These are phyloP conservation scores for Sclerotinia trifoliorum DNA, from an alignment of 2,329 filamentous ascomycete genomes.

Conservation along the genomic window DNA sequence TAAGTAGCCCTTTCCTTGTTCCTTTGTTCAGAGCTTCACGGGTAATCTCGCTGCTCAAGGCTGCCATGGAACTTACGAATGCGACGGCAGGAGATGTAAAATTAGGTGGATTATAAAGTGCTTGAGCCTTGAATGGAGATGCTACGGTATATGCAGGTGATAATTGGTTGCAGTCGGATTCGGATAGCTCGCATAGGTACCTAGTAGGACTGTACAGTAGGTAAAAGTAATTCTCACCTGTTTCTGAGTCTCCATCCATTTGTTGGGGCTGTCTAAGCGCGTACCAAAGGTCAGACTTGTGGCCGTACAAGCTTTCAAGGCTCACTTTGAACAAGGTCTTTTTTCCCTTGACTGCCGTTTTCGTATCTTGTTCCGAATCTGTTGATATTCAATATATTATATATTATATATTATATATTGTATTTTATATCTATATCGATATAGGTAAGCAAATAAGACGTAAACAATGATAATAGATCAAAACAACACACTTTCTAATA, in stretches of 20 bases:
- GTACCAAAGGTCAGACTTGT: neutral
- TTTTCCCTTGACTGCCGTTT: neutral
- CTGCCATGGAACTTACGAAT: too few relatives aligned
- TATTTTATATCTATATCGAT: neutral
- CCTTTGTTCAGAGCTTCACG: constrained; percentile 1
- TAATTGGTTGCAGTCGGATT: neutral
- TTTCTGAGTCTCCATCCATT: neutral
- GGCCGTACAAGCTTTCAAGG: neutral
- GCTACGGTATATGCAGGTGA: neutral
- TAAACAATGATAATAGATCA: too few relatives aligned
- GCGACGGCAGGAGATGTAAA: too few relatives aligned
- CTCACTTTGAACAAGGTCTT: neutral
- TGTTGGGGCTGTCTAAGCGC: neutral
- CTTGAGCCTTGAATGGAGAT: neutral
- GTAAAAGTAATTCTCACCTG: neutral
- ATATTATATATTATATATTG: too few relatives aligned
- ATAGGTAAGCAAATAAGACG: neutral
- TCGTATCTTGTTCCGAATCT: neutral
- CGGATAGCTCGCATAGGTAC: constrained; percentile 4
- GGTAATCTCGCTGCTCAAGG: neutral
- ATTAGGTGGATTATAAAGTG: too few relatives aligned
- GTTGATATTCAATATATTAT: too few relatives aligned
- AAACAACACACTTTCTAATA: neutral
- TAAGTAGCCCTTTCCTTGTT: neutral
- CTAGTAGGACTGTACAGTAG: too few relatives aligned